Percentiles rank a stretch among this genome's conserved stretches.
phyloP scores from a whole-genome alignment of 2,329 filamentous ascomycete genomes.

The Alternaria triticimaculans region DNA sequence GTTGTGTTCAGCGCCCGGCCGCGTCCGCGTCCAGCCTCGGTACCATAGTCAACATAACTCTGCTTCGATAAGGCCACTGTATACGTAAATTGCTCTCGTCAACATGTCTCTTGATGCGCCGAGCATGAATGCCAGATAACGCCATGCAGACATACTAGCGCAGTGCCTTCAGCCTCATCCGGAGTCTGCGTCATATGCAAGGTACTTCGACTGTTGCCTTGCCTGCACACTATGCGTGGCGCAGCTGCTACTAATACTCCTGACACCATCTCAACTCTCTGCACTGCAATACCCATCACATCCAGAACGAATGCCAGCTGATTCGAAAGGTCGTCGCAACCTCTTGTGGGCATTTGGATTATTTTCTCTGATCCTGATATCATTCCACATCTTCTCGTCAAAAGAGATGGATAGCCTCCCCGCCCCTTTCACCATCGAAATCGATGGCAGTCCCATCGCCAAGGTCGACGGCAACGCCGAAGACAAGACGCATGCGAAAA shows the following conservation, averaged over 20 bases:
- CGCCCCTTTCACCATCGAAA: conserved; percentile 28
- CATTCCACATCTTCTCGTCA: conserved; percentile 4
- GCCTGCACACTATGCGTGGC: neutral
- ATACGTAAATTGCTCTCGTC: neutral
- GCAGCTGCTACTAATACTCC: conserved; percentile 3
- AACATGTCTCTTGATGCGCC: neutral
- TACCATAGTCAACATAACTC: neutral
- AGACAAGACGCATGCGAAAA: conserved; percentile 23
- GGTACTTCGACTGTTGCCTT: neutral
- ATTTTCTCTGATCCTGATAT: conserved; percentile 4
- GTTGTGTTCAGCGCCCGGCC: neutral
- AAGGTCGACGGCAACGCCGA: conserved; percentile 14
- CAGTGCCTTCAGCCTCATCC: neutral
- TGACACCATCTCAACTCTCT: neutral
- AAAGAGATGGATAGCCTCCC: conserved; percentile 24
- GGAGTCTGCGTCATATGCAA: neutral
- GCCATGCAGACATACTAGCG: neutral
- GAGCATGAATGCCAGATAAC: neutral
- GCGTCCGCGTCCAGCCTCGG: neutral
- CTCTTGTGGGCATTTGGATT: conserved; percentile 12
- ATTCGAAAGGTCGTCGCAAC: conserved; percentile 6
- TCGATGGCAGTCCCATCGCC: conserved; percentile 27
- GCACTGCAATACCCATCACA: conserved; percentile 2
- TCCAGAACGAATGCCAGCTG: conserved; percentile 5
- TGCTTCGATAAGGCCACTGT: neutral